Conservation (phyloP, 2,329 filamentous ascomycete species). For the Didymella pomorum region DNA sequence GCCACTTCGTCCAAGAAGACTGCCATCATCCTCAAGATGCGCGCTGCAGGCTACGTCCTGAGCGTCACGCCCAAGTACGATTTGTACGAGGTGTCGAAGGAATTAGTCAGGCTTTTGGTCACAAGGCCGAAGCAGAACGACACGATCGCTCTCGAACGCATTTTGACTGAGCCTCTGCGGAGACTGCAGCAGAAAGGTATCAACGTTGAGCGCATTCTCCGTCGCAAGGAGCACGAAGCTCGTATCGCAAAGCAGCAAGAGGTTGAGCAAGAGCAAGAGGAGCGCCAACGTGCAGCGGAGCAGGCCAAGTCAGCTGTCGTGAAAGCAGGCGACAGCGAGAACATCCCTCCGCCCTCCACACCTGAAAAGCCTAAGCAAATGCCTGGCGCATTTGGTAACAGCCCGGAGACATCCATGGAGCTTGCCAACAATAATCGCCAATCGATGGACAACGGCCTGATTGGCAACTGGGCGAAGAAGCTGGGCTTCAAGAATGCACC, state of each 20-base stretch:
- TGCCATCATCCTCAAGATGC: constrained; percentile 78
- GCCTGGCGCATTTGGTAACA: constrained; percentile 49
- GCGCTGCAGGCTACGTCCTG: constrained; percentile 71
- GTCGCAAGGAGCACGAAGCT: constrained; percentile 85
- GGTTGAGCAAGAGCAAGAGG: constrained; percentile 70
- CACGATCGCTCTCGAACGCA: constrained; percentile 87
- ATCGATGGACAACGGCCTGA: constrained; percentile 37
- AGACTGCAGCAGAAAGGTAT: constrained; percentile 88
- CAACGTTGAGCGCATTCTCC: constrained; percentile 93
- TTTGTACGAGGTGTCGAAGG: constrained; percentile 90
- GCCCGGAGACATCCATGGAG: constrained; percentile 45
- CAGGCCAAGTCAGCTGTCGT: constrained; percentile 37
- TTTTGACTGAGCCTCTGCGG: constrained; percentile 83
- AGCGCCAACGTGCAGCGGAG: constrained; percentile 56
- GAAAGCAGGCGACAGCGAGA: constrained; percentile 25
- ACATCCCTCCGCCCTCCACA: constrained; percentile 29
- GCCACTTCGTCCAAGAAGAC: constrained; percentile 55
- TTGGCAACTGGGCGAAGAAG: constrained; percentile 50
- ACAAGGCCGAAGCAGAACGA: constrained; percentile 86
- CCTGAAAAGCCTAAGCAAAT: constrained; percentile 44
- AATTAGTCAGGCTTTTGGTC: constrained; percentile 81
- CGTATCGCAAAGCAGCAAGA: constrained; percentile 86
- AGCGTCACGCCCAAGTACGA: constrained; percentile 81
- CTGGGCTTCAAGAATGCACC: constrained; percentile 46
- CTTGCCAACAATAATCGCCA: constrained; percentile 33